These are phyloP conservation scores for Wickerhamomyces bisporus DNA, from an alignment of 805 yeast genomes.

Conservation along the genomic window DNA sequence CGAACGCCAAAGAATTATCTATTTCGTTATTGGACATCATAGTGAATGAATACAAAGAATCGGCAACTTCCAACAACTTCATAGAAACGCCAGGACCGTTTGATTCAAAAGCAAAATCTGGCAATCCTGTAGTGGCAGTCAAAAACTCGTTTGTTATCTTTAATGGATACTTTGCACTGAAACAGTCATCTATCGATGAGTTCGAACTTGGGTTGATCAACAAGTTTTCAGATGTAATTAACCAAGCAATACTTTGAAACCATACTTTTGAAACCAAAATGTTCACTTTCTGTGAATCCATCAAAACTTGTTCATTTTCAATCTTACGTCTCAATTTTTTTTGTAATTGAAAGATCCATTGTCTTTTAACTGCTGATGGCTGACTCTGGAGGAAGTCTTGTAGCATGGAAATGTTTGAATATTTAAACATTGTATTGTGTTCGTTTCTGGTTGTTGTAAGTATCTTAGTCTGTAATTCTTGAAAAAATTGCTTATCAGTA, in stretches of 20 bases:
- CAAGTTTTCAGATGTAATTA: slow-evolving; percentile 18
- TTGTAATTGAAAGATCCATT: slow-evolving; percentile 18
- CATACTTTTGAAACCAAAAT: slow-evolving; percentile 20
- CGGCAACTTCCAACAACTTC: slow-evolving; percentile 21
- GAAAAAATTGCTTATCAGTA: slow-evolving; percentile 19
- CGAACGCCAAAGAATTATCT: slow-evolving; percentile 13
- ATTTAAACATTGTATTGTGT: slow-evolving; percentile 3
- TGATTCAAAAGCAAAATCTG: slow-evolving; percentile 21
- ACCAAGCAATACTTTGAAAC: slow-evolving; percentile 22
- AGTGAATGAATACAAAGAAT: slow-evolving; percentile 16
- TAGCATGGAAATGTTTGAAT: slow-evolving; percentile 7
- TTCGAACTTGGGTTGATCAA: slow-evolving; percentile 10
- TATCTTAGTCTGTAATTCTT: slow-evolving; percentile 16
- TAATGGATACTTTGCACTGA: slow-evolving; percentile 17
- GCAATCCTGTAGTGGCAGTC: slow-evolving; percentile 10
- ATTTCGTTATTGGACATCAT: slow-evolving; percentile 10
- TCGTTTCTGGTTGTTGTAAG: slow-evolving; percentile 4
- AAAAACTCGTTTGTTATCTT: slow-evolving; percentile 19
- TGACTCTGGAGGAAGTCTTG: slow-evolving; percentile 15
- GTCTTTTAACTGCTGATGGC: slow-evolving; percentile 14
- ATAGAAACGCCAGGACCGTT: slow-evolving; percentile 23
- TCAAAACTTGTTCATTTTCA: slow-evolving; percentile 6
- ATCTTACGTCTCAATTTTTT: slow-evolving; percentile 14
- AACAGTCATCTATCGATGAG: slow-evolving; percentile 13
- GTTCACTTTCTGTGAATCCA: slow-evolving; percentile 21